phyloP scores from a whole-genome alignment of 768 basidiomycete genomes.

The Trametes sanguinea region DNA sequence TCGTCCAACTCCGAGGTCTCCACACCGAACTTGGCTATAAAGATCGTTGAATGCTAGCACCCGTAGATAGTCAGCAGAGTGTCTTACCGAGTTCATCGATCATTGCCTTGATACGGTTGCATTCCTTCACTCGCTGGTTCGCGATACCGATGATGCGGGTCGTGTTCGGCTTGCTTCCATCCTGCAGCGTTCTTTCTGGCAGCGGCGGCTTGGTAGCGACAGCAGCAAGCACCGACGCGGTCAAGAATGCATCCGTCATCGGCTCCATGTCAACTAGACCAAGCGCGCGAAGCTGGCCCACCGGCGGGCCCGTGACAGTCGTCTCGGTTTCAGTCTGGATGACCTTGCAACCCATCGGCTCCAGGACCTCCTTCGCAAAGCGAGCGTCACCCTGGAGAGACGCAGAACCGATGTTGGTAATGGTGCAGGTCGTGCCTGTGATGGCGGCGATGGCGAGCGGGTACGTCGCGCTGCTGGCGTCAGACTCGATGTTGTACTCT shows the following conservation, averaged over 20 bases:
- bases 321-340: conserved; percentile 86
- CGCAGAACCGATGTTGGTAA: conserved; percentile 84
- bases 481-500: conserved; percentile 88
- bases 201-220: conserved; percentile 57
- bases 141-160: conserved; percentile 93
- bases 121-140: conserved; percentile 98
- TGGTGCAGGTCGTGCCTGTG: conserved; percentile 95
- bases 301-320: conserved; percentile 87
- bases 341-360: conserved; percentile 94
- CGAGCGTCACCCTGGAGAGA: conserved; percentile 97
- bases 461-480: conserved; percentile 95
- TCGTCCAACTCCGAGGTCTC: conserved; percentile 90
- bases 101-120: conserved; percentile 96
- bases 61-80: neutral
- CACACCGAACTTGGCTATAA: conserved; percentile 88
- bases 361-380: conserved; percentile 90
- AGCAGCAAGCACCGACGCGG: conserved; percentile 89
- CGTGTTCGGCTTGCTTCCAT: conserved; percentile 39
- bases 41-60: neutral
- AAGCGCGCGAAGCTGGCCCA: conserved; percentile 78
- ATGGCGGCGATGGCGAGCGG: conserved; percentile 96
- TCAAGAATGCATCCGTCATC: conserved; percentile 99
- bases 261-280: conserved; percentile 95
- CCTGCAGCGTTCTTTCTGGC: conserved; percentile 47
- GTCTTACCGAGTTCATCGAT: conserved; percentile 84